These are phyloP conservation scores for Ogataea ramenticola DNA, from an alignment of 805 yeast genomes.

Conservation along the genomic window DNA sequence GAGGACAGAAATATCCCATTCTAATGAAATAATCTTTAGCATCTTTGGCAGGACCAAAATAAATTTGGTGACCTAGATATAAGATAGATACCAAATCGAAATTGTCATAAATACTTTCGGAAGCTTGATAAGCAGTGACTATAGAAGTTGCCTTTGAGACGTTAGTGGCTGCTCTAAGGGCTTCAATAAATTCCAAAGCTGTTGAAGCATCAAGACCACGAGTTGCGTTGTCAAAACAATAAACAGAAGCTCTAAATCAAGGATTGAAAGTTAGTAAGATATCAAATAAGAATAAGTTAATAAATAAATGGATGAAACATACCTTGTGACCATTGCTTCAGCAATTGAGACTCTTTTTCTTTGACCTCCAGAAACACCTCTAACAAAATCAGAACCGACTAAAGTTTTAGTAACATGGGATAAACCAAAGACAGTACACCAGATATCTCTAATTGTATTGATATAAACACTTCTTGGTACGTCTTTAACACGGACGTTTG, in stretches of 20 bases:
- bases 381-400: slow-evolving; percentile 59
- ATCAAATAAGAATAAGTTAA: neutral
- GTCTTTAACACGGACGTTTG: slow-evolving; percentile 41
- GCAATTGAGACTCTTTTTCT: slow-evolving; percentile 66
- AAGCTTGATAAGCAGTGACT: slow-evolving; percentile 63
- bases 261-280: neutral
- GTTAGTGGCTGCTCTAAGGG: slow-evolving; percentile 53
- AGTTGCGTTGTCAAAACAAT: slow-evolving; percentile 65
- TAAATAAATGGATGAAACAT: neutral
- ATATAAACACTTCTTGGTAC: slow-evolving; percentile 34
- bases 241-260: slow-evolving; percentile 32
- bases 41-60: slow-evolving; percentile 45
- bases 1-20: slow-evolving; percentile 63
- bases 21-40: slow-evolving; percentile 49
- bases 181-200: slow-evolving; percentile 57
- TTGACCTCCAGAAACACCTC: slow-evolving; percentile 72
- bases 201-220: slow-evolving; percentile 68
- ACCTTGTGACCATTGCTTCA: slow-evolving; percentile 47
- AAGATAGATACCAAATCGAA: slow-evolving; percentile 57
- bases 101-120: slow-evolving; percentile 53
- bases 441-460: slow-evolving; percentile 35
- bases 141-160: slow-evolving; percentile 49
- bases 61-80: slow-evolving; percentile 56
- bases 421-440: slow-evolving; percentile 52
- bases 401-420: slow-evolving; percentile 54